Conservation (phyloP, 176 grass and related monocot genomes). For the Carex pumila region DNA sequence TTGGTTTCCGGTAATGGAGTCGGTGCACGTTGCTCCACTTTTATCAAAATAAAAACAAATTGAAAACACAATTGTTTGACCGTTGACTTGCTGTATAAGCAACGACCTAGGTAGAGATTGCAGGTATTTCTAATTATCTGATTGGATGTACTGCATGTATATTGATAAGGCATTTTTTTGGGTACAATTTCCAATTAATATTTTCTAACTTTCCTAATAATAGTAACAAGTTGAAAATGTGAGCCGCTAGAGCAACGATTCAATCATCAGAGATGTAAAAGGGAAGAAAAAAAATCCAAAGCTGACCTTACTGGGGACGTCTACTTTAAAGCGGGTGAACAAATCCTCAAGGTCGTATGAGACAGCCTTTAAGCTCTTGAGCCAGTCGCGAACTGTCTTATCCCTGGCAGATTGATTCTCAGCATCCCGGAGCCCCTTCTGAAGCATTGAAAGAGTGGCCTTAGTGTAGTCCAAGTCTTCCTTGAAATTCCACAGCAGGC, state of each 20-base stretch:
- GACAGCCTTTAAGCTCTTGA: constrained; percentile 16
- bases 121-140: background rate
- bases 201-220: no score
- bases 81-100: background rate
- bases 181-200: no score
- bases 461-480: background rate
- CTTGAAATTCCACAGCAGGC: constrained; percentile 7
- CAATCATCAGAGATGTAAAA: background rate
- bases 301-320: background rate
- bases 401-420: constrained; percentile 16
- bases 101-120: background rate
- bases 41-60: no score
- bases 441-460: background rate
- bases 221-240: background rate
- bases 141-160: no score
- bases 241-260: background rate
- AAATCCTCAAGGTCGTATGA: constrained; percentile 30
- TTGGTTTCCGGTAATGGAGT: no score
- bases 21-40: no score
- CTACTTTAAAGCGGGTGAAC: background rate
- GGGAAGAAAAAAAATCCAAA: background rate
- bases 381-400: background rate
- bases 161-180: no score
- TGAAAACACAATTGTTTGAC: background rate
- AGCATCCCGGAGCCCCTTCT: constrained; percentile 12